These are phyloP conservation scores for Sisymbrium altissimum DNA, from an alignment of 345 rosid genomes.

Conservation along the genomic window DNA sequence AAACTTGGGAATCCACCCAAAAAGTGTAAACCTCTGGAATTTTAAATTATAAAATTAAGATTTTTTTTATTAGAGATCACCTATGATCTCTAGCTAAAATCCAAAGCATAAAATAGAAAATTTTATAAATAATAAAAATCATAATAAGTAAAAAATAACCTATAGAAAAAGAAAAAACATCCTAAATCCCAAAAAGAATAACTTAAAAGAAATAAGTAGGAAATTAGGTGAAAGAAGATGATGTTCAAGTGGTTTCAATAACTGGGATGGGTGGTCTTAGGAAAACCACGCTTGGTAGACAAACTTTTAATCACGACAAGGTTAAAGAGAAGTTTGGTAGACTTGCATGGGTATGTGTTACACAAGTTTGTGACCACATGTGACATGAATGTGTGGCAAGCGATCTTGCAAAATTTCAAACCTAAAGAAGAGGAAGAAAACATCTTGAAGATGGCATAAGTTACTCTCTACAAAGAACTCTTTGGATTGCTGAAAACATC, in stretches of 20 bases:
- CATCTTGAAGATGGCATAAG: slow-evolving; percentile 23
- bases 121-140: too few relatives aligned
- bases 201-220: too few relatives aligned
- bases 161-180: too few relatives aligned
- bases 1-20: too few relatives aligned
- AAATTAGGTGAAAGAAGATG: neutral
- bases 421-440: slow-evolving; percentile 17
- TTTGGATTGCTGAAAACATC: neutral
- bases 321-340: slow-evolving; percentile 26
- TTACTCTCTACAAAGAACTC: neutral
- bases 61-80: too few relatives aligned
- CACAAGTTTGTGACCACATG: slow-evolving; percentile 28
- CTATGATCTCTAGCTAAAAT: too few relatives aligned
- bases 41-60: too few relatives aligned
- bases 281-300: slow-evolving; percentile 43
- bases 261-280: slow-evolving; percentile 57
- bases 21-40: too few relatives aligned
- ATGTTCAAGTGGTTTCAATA: slow-evolving; percentile 27
- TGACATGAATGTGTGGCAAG: slow-evolving; percentile 26
- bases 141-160: too few relatives aligned
- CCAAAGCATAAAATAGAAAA: too few relatives aligned
- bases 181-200: too few relatives aligned
- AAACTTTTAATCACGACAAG: slow-evolving; percentile 6
- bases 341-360: slow-evolving; percentile 37
- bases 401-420: slow-evolving; percentile 26